Evolutionary conservation across 2,329 filamentous ascomycete genomes (phyloP).

Genomic region (Fusarium circinatum): DNA sequence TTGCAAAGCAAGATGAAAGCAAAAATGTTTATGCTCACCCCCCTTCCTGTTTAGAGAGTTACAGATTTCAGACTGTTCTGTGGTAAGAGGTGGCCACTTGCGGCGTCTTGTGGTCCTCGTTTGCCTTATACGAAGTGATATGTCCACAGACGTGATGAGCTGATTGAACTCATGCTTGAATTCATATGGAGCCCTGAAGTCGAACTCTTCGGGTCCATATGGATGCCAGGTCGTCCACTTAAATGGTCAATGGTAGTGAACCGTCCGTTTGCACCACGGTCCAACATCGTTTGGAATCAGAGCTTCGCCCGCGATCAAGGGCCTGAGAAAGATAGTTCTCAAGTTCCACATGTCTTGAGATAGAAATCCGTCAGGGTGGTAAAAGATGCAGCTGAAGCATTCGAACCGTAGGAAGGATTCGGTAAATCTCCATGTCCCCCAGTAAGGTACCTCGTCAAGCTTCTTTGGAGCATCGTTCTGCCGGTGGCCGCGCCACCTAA

Average conservation of each 20-base stretch:
- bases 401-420: background rate
- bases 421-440: background rate
- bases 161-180: rapidly evolving
- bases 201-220: rapidly evolving
- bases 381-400: background rate
- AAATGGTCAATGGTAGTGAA: background rate
- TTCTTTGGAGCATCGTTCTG: rapidly evolving
- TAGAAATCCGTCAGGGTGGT: background rate
- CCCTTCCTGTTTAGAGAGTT: rapidly evolving
- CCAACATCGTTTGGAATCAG: rapidly evolving
- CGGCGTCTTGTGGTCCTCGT: background rate
- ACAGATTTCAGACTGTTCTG: background rate
- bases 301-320: background rate
- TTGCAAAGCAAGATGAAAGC: background rate
- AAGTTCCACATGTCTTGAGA: background rate
- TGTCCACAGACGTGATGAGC: background rate
- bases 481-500: background rate
- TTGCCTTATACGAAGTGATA: rapidly evolving
- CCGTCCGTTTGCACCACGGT: rapidly evolving
- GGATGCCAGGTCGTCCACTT: background rate
- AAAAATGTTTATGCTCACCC: background rate
- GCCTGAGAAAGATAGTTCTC: background rate
- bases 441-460: background rate
- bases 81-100: background rate
- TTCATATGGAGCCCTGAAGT: background rate